These are phyloP conservation scores for Trametes punicea DNA, from an alignment of 768 basidiomycete genomes.

Conservation along the genomic window DNA sequence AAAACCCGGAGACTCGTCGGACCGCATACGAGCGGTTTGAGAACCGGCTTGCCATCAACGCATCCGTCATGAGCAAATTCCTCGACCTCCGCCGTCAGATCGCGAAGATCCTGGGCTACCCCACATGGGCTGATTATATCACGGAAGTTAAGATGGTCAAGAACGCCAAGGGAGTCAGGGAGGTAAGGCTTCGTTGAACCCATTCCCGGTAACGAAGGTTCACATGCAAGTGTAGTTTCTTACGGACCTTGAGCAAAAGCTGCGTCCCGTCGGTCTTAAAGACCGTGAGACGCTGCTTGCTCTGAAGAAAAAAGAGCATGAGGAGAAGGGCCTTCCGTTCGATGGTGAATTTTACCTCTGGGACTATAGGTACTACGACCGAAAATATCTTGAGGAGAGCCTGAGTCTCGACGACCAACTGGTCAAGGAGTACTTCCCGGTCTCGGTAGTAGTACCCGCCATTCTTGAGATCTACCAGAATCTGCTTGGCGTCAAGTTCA, in stretches of 20 bases:
- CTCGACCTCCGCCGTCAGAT: constrained; percentile 70
- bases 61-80: constrained; percentile 62
- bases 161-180: constrained; percentile 53
- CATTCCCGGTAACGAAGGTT: neutral
- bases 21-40: constrained; percentile 67
- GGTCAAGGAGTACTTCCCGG: constrained; percentile 90
- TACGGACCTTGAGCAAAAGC: constrained; percentile 67
- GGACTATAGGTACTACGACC: constrained; percentile 80
- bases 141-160: constrained; percentile 90
- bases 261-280: constrained; percentile 66
- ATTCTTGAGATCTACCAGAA: constrained; percentile 84
- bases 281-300: constrained; percentile 66
- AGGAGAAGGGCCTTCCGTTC: constrained; percentile 53
- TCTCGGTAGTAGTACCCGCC: constrained; percentile 74
- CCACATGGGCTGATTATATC: constrained; percentile 80
- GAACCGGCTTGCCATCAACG: constrained; percentile 63
- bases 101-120: constrained; percentile 64
- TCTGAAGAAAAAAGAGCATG: constrained; percentile 74
- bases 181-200: constrained; percentile 34
- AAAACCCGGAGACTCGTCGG: constrained; percentile 64
- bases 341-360: constrained; percentile 77
- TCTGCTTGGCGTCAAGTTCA: constrained; percentile 71
- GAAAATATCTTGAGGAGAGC: constrained; percentile 60
- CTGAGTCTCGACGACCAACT: constrained; percentile 71
- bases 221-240: constrained; percentile 53